phyloP scores from a whole-genome alignment of 2,329 filamentous ascomycete species.

The Grosmannia penicillata region DNA sequence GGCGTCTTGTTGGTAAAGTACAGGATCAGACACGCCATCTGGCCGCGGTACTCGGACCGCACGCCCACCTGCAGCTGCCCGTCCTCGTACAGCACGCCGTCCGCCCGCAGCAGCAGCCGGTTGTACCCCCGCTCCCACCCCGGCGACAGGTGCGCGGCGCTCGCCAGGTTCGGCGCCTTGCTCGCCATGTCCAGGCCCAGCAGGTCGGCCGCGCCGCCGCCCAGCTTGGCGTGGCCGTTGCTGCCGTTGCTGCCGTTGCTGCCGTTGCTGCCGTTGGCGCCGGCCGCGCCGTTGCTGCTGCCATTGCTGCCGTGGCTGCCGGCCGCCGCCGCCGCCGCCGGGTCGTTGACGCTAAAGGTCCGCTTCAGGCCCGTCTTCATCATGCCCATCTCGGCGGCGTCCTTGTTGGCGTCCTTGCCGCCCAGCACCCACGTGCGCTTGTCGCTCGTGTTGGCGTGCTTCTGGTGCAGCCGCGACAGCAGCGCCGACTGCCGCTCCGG shows the following conservation, averaged over 20 bases:
- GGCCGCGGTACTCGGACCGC: constrained; percentile 86
- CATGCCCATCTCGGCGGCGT: constrained; percentile 65
- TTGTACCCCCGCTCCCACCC: constrained; percentile 91
- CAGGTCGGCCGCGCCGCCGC: constrained; percentile 42
- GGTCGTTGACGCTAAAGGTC: constrained; percentile 52
- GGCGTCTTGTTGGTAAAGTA: constrained; percentile 95
- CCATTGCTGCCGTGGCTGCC: constrained; percentile 33
- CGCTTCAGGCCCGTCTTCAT: constrained; percentile 74
- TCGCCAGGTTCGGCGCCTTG: constrained; percentile 70
- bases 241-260: background rate
- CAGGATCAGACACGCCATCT: constrained; percentile 86
- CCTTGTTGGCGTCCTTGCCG: constrained; percentile 82
- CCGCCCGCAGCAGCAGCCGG: constrained; percentile 59
- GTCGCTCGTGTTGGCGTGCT: constrained; percentile 82
- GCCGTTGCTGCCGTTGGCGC: background rate
- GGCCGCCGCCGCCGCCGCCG: constrained; percentile 30
- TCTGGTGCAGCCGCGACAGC: constrained; percentile 83
- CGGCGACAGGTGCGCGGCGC: constrained; percentile 80
- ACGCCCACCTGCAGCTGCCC: constrained; percentile 85
- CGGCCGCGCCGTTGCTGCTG: constrained; percentile 5
- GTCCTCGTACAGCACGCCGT: constrained; percentile 91
- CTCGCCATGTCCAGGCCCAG: constrained; percentile 68
- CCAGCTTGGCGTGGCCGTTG: background rate
- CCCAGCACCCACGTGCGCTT: constrained; percentile 97
- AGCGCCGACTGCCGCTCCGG: constrained; percentile 87